Evolutionary conservation across 2,329 filamentous ascomycete genomes (phyloP), one percentile per base, ranked within the genome.

Genomic region (Diplocarpon rosae): DNA sequence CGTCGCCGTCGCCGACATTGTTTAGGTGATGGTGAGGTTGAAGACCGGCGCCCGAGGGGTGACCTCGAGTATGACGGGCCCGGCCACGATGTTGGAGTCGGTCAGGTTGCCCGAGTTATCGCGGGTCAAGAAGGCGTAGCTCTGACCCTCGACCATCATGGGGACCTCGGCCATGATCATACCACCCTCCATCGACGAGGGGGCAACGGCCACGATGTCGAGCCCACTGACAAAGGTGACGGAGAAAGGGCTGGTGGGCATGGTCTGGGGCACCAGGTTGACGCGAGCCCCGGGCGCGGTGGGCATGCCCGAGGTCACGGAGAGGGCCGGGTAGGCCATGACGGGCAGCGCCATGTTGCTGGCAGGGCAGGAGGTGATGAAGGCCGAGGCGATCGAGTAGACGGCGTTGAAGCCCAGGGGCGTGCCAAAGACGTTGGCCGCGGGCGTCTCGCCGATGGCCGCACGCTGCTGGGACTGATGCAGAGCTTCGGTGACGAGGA

Each of bases 401-500:
- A 83, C 76, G 49, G 73, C 66, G 59, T 79, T 72, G 53, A 73
- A 66, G 50, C 65, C 63, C 30, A 83, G 66, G 0, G 78, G 75
- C 17, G 72, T 69, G 44, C 81, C 79, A 45, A 79, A 79, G 9
- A 78, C 63, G 51, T 76, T 70, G 0, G 78, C 66, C 55, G 75
- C 78, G 3, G 78, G 75, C 7, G 63, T 62, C 52, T 76, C 60
- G 40, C 66, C 63, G 16, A 69, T 61, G 11, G 65, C 66, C 30
- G 64, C 62, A 41, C 80, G 75, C 46, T 80, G 64, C 62, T 77
- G 78, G 2, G 79, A 66, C 8, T 73, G 73, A 65, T 84, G 79
- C n/a, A 80, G 71, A 31, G 79, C 72, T 57, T 83, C 79, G 38
- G 80, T 73, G 32, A 75, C 76, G 30, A 84, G 66, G 56, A 85